Conservation (phyloP, 2,329 filamentous ascomycete genomes). For the Colletotrichum siamense region DNA sequence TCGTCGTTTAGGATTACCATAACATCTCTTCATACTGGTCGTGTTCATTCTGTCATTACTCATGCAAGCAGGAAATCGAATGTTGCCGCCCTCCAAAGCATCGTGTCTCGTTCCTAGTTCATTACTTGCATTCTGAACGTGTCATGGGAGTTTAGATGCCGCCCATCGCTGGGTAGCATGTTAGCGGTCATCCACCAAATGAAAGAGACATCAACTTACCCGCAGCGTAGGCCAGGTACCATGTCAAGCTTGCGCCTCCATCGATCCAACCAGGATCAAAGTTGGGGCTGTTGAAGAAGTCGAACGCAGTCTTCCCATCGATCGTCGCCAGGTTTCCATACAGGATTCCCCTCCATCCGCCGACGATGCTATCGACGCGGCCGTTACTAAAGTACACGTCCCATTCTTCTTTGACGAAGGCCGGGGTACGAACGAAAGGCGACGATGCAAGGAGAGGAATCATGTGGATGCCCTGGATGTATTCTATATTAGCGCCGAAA, state of each 20-base stretch:
- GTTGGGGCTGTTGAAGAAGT: conserved; percentile 72
- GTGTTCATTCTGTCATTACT: background rate
- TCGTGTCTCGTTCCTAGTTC: background rate
- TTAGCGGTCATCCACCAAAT: background rate
- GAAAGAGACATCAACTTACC: conserved; percentile 56
- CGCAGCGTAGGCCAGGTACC: conserved; percentile 83
- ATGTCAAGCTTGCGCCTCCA: conserved; percentile 82
- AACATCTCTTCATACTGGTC: background rate
- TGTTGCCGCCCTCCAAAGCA: background rate
- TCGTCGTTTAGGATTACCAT: background rate
- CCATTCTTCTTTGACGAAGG: conserved; percentile 87
- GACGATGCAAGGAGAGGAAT: conserved; percentile 75
- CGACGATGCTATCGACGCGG: conserved; percentile 67
- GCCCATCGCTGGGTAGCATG: conserved; percentile 26
- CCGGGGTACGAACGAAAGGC: conserved; percentile 66
- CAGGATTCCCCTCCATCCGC: conserved; percentile 87
- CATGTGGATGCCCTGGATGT: conserved; percentile 83
- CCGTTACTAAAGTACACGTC: conserved; percentile 74
- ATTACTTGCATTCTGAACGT: background rate
- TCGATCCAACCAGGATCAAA: conserved; percentile 78
- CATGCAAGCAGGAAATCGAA: background rate
- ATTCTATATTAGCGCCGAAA: conserved; percentile 77
- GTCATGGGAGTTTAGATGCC: background rate
- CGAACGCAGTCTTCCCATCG: conserved; percentile 72
- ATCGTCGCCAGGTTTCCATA: conserved; percentile 83